Conservation (phyloP, 257 asterid species). For the Gynochthodes officinalis region DNA sequence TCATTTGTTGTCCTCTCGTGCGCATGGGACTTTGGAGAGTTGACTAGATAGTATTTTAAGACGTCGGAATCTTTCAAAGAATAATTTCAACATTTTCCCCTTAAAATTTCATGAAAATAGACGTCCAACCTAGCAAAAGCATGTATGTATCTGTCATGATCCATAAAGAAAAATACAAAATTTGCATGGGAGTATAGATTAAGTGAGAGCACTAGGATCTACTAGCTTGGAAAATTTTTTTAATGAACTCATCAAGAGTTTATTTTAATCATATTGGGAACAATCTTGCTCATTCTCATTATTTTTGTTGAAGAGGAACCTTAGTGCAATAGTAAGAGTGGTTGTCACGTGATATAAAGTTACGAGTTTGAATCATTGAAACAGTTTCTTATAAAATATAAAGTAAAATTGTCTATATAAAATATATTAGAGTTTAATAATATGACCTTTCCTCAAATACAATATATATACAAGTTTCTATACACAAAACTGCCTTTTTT, state of each 20-base stretch:
- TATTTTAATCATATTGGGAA: not conserved
- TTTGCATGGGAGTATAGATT: constrained; percentile 3
- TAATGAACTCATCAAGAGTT: not conserved
- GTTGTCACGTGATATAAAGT: too few species aligned
- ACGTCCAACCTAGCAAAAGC: constrained; percentile 44
- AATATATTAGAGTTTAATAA: too few species aligned
- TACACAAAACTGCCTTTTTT: too few species aligned
- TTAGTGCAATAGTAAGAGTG: too few species aligned
- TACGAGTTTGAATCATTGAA: too few species aligned
- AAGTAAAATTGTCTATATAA: too few species aligned
- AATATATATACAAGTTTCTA: too few species aligned
- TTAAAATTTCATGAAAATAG: constrained; percentile 24
- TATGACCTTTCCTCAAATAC: too few species aligned
- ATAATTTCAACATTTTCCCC: constrained; percentile 14
- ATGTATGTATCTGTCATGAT: not conserved
- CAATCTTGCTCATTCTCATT: not conserved
- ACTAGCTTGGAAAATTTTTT: too few species aligned
- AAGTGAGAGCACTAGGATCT: not conserved
- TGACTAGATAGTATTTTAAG: constrained; percentile 41
- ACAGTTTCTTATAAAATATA: too few species aligned
- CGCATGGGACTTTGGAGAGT: constrained; percentile 45
- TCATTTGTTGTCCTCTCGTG: constrained; percentile 39
- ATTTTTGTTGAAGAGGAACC: too few species aligned
- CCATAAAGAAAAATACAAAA: not conserved
- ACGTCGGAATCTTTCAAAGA: constrained; percentile 37